These are phyloP conservation scores for Kluyveromyces siamensis DNA, from an alignment of 805 yeast genomes.

Conservation along the genomic window DNA sequence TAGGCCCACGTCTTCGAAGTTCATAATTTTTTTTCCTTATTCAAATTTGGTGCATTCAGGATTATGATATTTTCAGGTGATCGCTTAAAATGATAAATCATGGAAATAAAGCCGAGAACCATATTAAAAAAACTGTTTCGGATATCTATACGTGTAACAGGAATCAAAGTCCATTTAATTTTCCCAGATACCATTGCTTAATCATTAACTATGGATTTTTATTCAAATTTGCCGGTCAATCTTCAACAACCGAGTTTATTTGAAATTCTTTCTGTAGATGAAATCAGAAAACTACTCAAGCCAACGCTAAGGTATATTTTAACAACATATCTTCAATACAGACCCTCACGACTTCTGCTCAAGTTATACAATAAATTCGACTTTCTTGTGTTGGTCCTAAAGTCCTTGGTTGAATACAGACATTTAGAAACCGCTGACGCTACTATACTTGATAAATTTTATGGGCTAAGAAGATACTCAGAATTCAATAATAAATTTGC, in stretches of 20 bases:
- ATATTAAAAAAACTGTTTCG: too few relatives aligned
- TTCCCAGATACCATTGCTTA: background rate
- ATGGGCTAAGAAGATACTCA: constrained; percentile 66
- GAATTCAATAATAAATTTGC: background rate
- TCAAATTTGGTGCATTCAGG: too few relatives aligned
- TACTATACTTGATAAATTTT: constrained; percentile 84
- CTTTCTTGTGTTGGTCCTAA: constrained; percentile 36
- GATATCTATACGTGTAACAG: too few relatives aligned
- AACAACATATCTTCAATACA: constrained; percentile 1
- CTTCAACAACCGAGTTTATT: constrained; percentile 61
- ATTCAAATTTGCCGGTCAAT: constrained; percentile 22
- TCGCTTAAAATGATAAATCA: too few relatives aligned
- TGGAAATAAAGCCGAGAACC: too few relatives aligned
- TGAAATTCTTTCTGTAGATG: constrained; percentile 76
- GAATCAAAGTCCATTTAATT: too few relatives aligned
- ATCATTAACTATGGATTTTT: constrained; percentile 20
- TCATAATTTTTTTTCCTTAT: too few relatives aligned
- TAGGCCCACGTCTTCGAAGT: too few relatives aligned
- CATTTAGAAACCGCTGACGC: constrained; percentile 70
- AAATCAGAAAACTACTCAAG: constrained; percentile 65
- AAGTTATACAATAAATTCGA: constrained; percentile 71
- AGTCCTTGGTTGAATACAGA: constrained; percentile 62
- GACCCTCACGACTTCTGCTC: constrained; percentile 56
- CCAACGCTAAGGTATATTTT: constrained; percentile 71
- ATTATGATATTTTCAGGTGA: too few relatives aligned